phyloP scores from a whole-genome alignment of 2,329 filamentous ascomycete genomes.

The Stachybotrys chartarum region DNA sequence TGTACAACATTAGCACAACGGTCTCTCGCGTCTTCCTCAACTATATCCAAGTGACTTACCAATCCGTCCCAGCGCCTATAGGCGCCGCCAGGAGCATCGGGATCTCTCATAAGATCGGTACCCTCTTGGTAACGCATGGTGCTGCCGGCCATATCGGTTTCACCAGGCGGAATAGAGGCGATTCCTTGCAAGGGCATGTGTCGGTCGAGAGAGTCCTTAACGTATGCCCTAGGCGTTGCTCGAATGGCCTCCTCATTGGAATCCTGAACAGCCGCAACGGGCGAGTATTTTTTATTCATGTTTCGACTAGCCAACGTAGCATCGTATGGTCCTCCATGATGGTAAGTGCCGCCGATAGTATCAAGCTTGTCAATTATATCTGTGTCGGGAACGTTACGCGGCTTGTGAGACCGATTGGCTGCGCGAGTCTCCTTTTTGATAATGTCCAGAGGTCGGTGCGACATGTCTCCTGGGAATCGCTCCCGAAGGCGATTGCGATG shows the following conservation, averaged over 20 bases:
- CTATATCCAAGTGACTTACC: slow-evolving; percentile 44
- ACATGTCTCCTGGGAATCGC: slow-evolving; percentile 56
- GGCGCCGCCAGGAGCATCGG: slow-evolving; percentile 58
- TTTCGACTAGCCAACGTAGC: slow-evolving; percentile 73
- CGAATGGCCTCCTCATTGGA: slow-evolving; percentile 70
- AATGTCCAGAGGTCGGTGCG: slow-evolving; percentile 59
- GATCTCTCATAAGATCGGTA: slow-evolving; percentile 75
- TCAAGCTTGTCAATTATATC: slow-evolving; percentile 82
- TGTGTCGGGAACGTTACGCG: slow-evolving; percentile 58
- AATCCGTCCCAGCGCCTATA: slow-evolving; percentile 70
- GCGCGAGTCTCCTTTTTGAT: slow-evolving; percentile 55
- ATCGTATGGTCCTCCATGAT: slow-evolving; percentile 88
- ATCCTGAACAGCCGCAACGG: slow-evolving; percentile 67
- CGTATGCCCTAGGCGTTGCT: slow-evolving; percentile 73
- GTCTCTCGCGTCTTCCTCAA: no score
- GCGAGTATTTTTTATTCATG: slow-evolving; percentile 52
- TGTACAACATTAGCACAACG: slow-evolving; percentile 18
- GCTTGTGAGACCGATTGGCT: slow-evolving; percentile 63
- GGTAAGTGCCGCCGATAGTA: slow-evolving; percentile 60
- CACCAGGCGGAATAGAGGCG: slow-evolving; percentile 68
- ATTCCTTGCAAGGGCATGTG: slow-evolving; percentile 79
- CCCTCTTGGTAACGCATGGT: slow-evolving; percentile 77
- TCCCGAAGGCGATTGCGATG: not conserved
- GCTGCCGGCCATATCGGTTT: slow-evolving; percentile 59
- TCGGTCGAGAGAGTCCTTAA: slow-evolving; percentile 63